A percentile compares a stretch with the other conserved stretches of the same genome.
These are phyloP conservation scores for Beverwykella pulmonaria DNA, from an alignment of 495 filamentous ascomycete species.

Conservation along the genomic window DNA sequence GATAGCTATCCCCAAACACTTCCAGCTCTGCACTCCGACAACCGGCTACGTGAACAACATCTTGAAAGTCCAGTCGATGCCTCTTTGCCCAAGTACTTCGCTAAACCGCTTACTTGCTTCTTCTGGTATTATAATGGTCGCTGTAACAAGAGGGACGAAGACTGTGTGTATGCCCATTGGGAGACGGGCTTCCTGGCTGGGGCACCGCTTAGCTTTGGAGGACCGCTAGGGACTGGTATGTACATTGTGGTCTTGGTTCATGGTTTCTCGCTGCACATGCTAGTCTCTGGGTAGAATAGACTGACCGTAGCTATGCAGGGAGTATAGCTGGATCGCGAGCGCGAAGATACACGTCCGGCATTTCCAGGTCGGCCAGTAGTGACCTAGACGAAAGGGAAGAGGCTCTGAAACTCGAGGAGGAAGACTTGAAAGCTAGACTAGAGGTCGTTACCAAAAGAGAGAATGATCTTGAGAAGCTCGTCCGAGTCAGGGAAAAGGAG, in stretches of 20 bases:
- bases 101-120: conserved; percentile 7
- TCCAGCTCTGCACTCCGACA: neutral
- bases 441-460: neutral
- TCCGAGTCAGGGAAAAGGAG: neutral
- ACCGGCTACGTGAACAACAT: neutral
- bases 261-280: too few species aligned
- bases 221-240: neutral
- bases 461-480: neutral
- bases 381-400: neutral
- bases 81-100: neutral
- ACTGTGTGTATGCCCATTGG: conserved; percentile 12
- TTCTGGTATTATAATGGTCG: conserved; percentile 8
- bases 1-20: neutral
- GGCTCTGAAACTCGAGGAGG: neutral
- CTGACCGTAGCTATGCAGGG: neutral
- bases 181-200: conserved; percentile 6
- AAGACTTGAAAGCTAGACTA: neutral
- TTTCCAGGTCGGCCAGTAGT: neutral
- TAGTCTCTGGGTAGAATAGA: neutral
- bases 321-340: neutral
- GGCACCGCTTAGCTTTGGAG: neutral
- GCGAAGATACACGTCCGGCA: neutral
- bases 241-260: neutral
- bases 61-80: neutral
- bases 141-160: conserved; percentile 11